Base-by-base conservation (phyloP, 139 green algal genomes). In the Micractinium sp. region DNA sequence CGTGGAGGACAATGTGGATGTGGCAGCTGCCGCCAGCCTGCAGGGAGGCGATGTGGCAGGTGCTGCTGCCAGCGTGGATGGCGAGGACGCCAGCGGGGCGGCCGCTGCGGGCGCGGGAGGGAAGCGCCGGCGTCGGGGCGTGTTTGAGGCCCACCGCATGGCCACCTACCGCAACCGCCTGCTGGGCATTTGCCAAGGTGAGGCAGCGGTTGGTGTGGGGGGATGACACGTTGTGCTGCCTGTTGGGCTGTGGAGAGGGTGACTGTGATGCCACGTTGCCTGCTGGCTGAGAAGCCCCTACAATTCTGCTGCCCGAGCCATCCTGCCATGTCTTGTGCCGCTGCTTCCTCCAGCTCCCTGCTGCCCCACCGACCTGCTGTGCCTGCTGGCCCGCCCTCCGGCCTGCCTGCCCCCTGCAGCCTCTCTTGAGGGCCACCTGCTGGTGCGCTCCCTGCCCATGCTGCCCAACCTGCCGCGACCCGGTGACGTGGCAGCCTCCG, bases 81-180 rank as follows among this genome's bases (percentile, higher is more conserved):
- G 63, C 31, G 83, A 71, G 13, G 83, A 88, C 66, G 69, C 19
- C 19, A 33, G 7, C 39, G 78, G 27, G 3, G 47, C 36, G 63
- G 67, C 36, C 7, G 82, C 7, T 20, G 63, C 36, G 60, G 67
- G 15, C 23, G 63, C 23, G 23, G 82, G 53, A 18, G 35, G 53
- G 83, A 19, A 38, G 82, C 82, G 41, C 33, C 38, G 41, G 83
- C 38, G 67, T 27, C 39, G 41, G 39, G 33, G 83, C 25, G 39
- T 90, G 35, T 92, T 92, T 71, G 47, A 69, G 2, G 31, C 82
- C 7, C 89, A 92, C 66, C 81, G 89, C 75, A 92, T 92, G 89
- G 47, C 83, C 36, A 88, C 76, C 0, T 87, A 92, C 41, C 84
- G 89, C 36, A 31, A 31, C 31, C 80, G 89, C n/a, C 61, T 92